These are phyloP conservation scores for Helotiales sp. DNA, from an alignment of 2,329 filamentous ascomycete species.

Conservation along the genomic window DNA sequence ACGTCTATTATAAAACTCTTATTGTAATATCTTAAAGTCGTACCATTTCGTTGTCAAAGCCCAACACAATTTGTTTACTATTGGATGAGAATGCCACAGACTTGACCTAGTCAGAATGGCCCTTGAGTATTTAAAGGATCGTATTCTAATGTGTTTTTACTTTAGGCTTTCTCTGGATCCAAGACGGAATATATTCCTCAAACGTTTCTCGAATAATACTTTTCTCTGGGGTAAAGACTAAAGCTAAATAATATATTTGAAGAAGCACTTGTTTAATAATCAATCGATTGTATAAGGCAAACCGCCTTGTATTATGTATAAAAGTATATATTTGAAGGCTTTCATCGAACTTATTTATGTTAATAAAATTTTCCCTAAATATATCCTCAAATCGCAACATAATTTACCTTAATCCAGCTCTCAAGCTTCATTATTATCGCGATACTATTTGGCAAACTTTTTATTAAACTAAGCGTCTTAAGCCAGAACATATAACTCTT, in stretches of 20 bases:
- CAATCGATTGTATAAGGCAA: too few relatives aligned
- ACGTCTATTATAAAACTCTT: too few relatives aligned
- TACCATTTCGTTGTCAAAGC: too few relatives aligned
- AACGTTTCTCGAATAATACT: constrained; percentile 40
- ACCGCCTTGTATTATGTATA: too few relatives aligned
- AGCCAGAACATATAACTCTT: constrained; percentile 20
- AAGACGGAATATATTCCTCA: too few relatives aligned
- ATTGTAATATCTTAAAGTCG: too few relatives aligned
- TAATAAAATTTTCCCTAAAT: neutral
- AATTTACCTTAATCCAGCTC: constrained; percentile 13
- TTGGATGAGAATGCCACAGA: too few relatives aligned
- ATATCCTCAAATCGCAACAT: neutral
- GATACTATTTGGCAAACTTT: constrained; percentile 27
- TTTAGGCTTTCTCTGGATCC: too few relatives aligned
- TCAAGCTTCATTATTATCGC: constrained; percentile 33
- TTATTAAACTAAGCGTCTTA: constrained; percentile 34
- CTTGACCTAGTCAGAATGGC: too few relatives aligned
- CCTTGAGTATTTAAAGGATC: too few relatives aligned
- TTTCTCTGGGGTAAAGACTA: constrained; percentile 42
- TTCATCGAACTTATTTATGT: constrained; percentile 11
- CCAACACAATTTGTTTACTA: too few relatives aligned
- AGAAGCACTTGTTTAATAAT: constrained; percentile 40
- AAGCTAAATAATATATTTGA: constrained; percentile 45
- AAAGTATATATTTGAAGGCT: constrained; percentile 16
- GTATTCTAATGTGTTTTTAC: too few relatives aligned